Base-by-base conservation (phyloP, 345 rosid genomes). In the Raphanus raphanistrum region DNA sequence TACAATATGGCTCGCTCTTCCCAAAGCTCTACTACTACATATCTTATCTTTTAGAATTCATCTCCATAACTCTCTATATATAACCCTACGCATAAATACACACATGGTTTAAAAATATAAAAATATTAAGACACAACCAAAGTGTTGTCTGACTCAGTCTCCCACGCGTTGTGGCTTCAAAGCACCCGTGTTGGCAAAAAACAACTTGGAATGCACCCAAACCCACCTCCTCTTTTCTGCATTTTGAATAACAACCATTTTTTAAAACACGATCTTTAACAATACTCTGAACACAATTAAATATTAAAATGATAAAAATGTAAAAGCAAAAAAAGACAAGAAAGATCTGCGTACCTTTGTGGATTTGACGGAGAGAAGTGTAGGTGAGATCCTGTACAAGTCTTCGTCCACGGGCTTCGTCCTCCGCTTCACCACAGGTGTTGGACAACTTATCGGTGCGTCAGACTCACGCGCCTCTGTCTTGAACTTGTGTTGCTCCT, bases 391-490 rank as follows among this genome's bases (percentile, higher is more conserved):
- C 76, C 87, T 92, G 87, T 94, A 94, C 79, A 94, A 80, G 83
- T 94, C 98, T 72, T 94, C 97, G 61, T 92, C 98, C 28, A 94
- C 88, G 1, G 98, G 96, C 54, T 94, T 92, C 57, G 8, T 68
- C 70, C 71, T 73, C 82, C 88, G 80, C 13, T 38, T 48, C 48
- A 74, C 57, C 1, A 32, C 26, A 29, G 76, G 78, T 31, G 78
- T 12, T 15, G 87, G 85, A 69, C 82, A 57, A 25, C 27, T 72
- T 10, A 5, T 1, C 59, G 74, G 75, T 65, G 63, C 69, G 77
- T 78, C 4, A 2, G 1, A 7, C 77, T 78, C 81, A 78, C 70
- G 74, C 66, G 70, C 74, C 2, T 73, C 78, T 66, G 33, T 6
- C 28, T 67, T 60, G 13, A 0, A 45, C 8, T 41, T 43, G 3